Percentiles rank a stretch among this genome's conserved stretches.
Evolutionary conservation across 306 rosid genomes (phyloP).

Genomic region (Macrotyloma uniflorum): DNA sequence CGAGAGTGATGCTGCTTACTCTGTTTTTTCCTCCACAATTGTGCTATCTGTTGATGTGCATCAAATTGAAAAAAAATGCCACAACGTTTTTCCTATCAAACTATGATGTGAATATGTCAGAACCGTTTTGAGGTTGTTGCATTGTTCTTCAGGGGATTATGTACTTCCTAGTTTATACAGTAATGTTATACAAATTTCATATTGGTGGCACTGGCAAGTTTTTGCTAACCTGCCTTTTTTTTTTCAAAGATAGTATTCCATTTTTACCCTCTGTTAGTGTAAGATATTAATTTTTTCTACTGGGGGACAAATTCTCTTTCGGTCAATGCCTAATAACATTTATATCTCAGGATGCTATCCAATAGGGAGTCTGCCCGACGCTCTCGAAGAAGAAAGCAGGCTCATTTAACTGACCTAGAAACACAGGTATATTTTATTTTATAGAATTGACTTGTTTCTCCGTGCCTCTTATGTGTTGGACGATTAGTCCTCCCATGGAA

Average conservation of each 20-base stretch:
- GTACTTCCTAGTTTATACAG: slow-evolving; percentile 1
- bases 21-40: background rate
- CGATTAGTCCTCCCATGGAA: background rate
- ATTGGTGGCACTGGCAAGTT: background rate
- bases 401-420: slow-evolving; percentile 93
- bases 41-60: slow-evolving; percentile 22
- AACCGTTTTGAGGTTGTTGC: slow-evolving; percentile 9
- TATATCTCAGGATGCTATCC: slow-evolving; percentile 86
- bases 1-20: background rate
- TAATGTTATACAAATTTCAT: slow-evolving; percentile 2
- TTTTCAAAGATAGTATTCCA: background rate
- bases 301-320: slow-evolving; percentile 15
- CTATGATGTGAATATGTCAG: background rate
- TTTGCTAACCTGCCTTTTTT: background rate
- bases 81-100: slow-evolving; percentile 10
- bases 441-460: background rate
- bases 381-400: slow-evolving; percentile 97
- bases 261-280: background rate
- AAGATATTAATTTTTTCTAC: slow-evolving; percentile 11
- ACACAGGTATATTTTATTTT: slow-evolving; percentile 56
- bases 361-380: slow-evolving; percentile 99
- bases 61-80: background rate
- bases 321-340: slow-evolving; percentile 27
- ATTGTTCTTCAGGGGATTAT: slow-evolving; percentile 13
- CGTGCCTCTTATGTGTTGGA: background rate